Conservation (phyloP, 257 asterid species). For the Solanum rostratum region DNA sequence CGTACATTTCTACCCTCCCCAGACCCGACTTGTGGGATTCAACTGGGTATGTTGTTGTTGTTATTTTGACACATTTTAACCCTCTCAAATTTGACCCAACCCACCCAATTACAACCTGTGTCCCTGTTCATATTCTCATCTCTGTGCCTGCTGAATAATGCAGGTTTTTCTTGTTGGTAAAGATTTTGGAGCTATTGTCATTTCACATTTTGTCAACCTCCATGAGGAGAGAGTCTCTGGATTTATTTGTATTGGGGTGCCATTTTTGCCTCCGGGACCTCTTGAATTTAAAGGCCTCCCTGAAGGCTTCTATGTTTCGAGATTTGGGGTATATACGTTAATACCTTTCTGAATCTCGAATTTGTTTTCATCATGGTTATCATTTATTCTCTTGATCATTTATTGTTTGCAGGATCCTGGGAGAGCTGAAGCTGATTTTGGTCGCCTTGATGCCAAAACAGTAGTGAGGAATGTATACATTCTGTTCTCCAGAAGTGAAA, state of each 20-base stretch:
- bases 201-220: constrained; percentile 36
- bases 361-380: not conserved
- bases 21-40: no score
- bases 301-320: constrained; percentile 58
- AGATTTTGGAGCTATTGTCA: constrained; percentile 55
- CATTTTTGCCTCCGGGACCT: constrained; percentile 38
- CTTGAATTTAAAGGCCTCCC: constrained; percentile 27
- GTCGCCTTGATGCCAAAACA: constrained; percentile 30
- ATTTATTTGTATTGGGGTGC: constrained; percentile 48
- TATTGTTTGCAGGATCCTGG: constrained; percentile 25
- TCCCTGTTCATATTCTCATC: not conserved
- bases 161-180: constrained; percentile 67
- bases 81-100: no score
- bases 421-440: constrained; percentile 49
- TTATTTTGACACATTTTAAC: no score
- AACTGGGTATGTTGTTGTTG: no score
- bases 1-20: no score
- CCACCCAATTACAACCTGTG: no score
- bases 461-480: constrained; percentile 33
- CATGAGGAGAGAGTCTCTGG: constrained; percentile 48
- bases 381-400: not conserved
- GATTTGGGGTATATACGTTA: constrained; percentile 46
- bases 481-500: not conserved
- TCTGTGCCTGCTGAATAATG: not conserved
- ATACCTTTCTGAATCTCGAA: not conserved